These are phyloP conservation scores for Ampelomyces quisqualis DNA, from an alignment of 2,329 filamentous ascomycete species.

Conservation along the genomic window DNA sequence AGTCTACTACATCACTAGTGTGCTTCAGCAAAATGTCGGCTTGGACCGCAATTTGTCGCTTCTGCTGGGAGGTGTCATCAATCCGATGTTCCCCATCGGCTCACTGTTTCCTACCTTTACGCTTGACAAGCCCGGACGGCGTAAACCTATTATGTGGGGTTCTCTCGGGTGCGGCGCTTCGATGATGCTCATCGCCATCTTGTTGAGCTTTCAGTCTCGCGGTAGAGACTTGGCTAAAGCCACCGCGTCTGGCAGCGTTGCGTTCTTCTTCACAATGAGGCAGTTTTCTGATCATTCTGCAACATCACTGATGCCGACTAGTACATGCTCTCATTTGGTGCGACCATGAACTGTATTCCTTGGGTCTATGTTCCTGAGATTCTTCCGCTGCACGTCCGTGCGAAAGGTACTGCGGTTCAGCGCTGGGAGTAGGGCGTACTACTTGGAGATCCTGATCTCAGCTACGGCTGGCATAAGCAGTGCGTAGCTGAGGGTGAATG, in stretches of 20 bases:
- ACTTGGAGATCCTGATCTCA: too few species aligned
- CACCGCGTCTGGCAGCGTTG: slow-evolving; percentile 50
- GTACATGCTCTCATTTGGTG: slow-evolving; percentile 31
- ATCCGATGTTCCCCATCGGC: slow-evolving; percentile 35
- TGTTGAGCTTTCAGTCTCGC: slow-evolving; percentile 46
- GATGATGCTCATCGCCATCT: slow-evolving; percentile 33
- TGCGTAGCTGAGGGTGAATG: too few species aligned
- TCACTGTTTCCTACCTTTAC: slow-evolving; percentile 44
- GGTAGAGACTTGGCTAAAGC: slow-evolving; percentile 39
- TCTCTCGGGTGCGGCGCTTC: slow-evolving; percentile 33
- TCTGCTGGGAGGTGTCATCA: slow-evolving; percentile 50
- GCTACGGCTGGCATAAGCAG: too few species aligned
- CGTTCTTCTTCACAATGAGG: slow-evolving; percentile 52
- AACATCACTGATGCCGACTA: slow-evolving; percentile 1
- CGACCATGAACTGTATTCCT: slow-evolving; percentile 42
- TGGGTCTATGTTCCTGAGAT: slow-evolving; percentile 56
- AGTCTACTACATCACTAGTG: slow-evolving; percentile 49
- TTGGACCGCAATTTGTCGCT: slow-evolving; percentile 48
- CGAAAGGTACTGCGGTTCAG: slow-evolving; percentile 55
- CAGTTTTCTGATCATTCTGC: background rate
- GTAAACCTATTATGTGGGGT: slow-evolving; percentile 38
- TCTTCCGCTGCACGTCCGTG: slow-evolving; percentile 52
- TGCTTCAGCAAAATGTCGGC: slow-evolving; percentile 51
- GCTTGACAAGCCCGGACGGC: slow-evolving; percentile 34
- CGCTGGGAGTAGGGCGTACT: too few species aligned